A percentile compares a stretch with the other conserved stretches of the same genome.
These are phyloP conservation scores for Pueraria montana DNA, from an alignment of 306 rosid genomes.

Conservation along the genomic window DNA sequence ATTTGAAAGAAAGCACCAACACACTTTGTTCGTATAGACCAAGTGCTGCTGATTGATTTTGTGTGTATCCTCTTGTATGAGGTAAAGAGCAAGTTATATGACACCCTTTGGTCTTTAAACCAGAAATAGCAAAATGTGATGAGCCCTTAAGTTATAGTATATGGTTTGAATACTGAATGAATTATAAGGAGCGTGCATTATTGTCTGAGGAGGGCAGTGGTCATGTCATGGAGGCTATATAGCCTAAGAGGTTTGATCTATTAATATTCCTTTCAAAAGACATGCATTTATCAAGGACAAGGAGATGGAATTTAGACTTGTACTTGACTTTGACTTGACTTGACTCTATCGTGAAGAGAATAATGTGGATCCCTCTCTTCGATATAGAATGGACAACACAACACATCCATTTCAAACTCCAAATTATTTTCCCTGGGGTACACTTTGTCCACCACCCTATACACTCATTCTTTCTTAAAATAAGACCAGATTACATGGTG, in stretches of 20 bases:
- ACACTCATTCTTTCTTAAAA: not conserved
- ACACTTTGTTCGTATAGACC: not conserved
- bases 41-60: not conserved
- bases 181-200: not conserved
- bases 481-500: not conserved
- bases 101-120: not conserved
- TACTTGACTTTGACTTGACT: slow-evolving; percentile 39
- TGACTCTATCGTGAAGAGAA: not conserved
- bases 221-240: slow-evolving; percentile 39
- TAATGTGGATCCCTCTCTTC: slow-evolving; percentile 8
- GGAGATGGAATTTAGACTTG: slow-evolving; percentile 13
- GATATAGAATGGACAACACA: slow-evolving; percentile 24
- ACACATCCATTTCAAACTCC: not conserved
- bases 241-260: slow-evolving; percentile 11
- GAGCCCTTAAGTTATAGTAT: not conserved
- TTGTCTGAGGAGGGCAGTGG: not conserved
- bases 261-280: slow-evolving; percentile 29
- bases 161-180: not conserved
- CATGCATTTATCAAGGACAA: not conserved
- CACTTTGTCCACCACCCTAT: not conserved
- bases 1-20: too few species aligned
- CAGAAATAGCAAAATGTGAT: slow-evolving; percentile 1
- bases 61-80: not conserved
- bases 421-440: not conserved
- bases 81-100: not conserved